phyloP scores from a whole-genome alignment of 2,329 filamentous ascomycete species.

The Clonostachys byssicola region DNA sequence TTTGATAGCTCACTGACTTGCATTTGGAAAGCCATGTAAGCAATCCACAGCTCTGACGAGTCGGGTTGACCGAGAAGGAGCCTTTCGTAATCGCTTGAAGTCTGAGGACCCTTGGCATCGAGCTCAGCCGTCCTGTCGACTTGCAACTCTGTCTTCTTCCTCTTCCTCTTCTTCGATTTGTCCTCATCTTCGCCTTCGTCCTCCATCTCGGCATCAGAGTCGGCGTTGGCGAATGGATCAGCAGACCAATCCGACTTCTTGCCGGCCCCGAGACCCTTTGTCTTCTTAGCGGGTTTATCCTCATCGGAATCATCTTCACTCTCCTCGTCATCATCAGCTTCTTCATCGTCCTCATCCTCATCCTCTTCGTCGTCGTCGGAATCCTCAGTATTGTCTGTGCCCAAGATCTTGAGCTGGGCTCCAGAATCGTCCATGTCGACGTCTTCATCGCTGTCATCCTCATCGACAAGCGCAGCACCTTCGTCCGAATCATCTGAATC shows the following conservation, averaged over 20 bases:
- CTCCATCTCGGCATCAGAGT: constrained; percentile 32
- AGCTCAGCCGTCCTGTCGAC: constrained; percentile 90
- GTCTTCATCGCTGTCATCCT: constrained; percentile 40
- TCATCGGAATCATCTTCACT: constrained; percentile 26
- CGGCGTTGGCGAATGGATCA: constrained; percentile 58
- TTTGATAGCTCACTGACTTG: constrained; percentile 85
- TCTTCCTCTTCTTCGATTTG: constrained; percentile 58
- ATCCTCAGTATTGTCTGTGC: constrained; percentile 38
- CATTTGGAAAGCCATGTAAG: constrained; percentile 99
- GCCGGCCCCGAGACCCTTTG: constrained; percentile 59
- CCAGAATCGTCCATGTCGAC: constrained; percentile 44
- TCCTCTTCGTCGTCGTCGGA: constrained; percentile 32
- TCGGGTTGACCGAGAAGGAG: constrained; percentile 89
- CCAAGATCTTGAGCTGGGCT: constrained; percentile 35
- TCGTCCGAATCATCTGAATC: constrained; percentile 38
- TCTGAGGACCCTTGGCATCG: constrained; percentile 83
- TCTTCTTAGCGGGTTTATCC: constrained; percentile 35
- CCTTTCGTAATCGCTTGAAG: constrained; percentile 87
- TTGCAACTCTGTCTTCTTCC: constrained; percentile 71
- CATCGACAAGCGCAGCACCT: constrained; percentile 35
- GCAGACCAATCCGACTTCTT: constrained; percentile 91
- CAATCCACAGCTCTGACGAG: constrained; percentile 89
- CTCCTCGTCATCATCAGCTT: constrained; percentile 38
- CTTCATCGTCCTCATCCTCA: constrained; percentile 18
- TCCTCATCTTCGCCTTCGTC: constrained; percentile 20